Evolutionary conservation across 352 stramenopile species (phyloP).

Genomic region (Phytophthora sansomeana): DNA sequence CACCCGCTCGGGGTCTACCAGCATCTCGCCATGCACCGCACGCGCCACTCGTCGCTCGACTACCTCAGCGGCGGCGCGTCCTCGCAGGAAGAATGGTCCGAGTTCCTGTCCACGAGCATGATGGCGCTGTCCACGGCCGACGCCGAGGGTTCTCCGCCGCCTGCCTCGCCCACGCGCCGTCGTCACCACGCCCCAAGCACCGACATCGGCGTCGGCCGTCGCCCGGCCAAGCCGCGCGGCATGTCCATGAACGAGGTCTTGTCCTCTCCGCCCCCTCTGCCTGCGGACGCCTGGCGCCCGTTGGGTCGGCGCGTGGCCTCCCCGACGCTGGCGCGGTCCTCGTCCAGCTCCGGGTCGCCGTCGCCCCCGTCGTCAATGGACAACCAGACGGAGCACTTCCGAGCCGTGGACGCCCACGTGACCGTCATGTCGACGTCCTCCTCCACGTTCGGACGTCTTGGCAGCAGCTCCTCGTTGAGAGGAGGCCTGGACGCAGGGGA

Average conservation of each 20-base stretch:
- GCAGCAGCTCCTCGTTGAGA: slow-evolving; percentile 35
- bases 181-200: slow-evolving; percentile 5
- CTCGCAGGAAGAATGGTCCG: slow-evolving; percentile 63
- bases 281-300: slow-evolving; percentile 51
- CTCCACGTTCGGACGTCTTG: slow-evolving; percentile 36
- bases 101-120: slow-evolving; percentile 75
- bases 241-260: slow-evolving; percentile 56
- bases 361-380: slow-evolving; percentile 28
- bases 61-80: slow-evolving; percentile 42
- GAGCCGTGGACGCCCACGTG: slow-evolving; percentile 19
- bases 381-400: slow-evolving; percentile 39
- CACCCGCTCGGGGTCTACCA: slow-evolving; percentile 26
- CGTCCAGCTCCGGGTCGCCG: slow-evolving; percentile 27
- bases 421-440: slow-evolving; percentile 28
- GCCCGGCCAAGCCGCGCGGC: slow-evolving; percentile 38
- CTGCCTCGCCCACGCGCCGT: slow-evolving; percentile 20
- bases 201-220: slow-evolving; percentile 7
- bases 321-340: slow-evolving; percentile 27
- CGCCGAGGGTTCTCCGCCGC: slow-evolving; percentile 21
- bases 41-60: slow-evolving; percentile 70
- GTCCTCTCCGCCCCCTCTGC: slow-evolving; percentile 34
- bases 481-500: slow-evolving; percentile 12
- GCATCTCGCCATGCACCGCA: slow-evolving; percentile 51
- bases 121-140: slow-evolving; percentile 56
- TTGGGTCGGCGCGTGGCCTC: slow-evolving; percentile 55